Evolutionary conservation across 257 asterid genomes (phyloP), one percentile per base, ranked within the genome.

Genomic region (Lycium ferocissimum): DNA sequence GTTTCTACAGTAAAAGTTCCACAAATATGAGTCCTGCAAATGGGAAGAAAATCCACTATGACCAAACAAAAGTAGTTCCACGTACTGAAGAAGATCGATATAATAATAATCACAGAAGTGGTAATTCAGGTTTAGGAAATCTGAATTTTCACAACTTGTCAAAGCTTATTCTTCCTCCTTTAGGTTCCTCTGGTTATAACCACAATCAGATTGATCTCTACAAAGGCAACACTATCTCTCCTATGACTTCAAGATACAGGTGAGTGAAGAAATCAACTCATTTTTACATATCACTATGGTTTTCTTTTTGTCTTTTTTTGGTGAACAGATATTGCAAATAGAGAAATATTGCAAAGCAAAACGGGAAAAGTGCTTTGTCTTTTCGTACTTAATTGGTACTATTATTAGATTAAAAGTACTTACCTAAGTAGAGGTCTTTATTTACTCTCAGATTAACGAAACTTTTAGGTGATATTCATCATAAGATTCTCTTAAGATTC

Each of bases 201-300:
- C 89, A 65, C 2, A 75, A 75, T 51, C 81, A 75, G 45, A 70
- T 63, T 26, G 33, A 26, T 33, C 71, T 69, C 6, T 59, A 65
- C 12, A 79, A 43, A 38, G 84, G 90, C 26, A 90, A 82, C 71
- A 87, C 92, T 83, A 90, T 96, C 83, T 90, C 91, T 56, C 98
- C 98, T 57, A 91, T 92, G 97, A 92, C 89, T 73, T 88, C 99
- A 5, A 89, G 86, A 88, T 96, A 94, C 92, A 85, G 98, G 99
- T 95, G 1, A 12, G 26, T 63, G 13, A 11, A 58, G 18, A 22
- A 38, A 40, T 1, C 45, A 40, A 40, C 45, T 5, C 45, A 40
- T 5, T 40, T 40, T 40, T 26, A 57, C n/a, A 15, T 70, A 14
- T 3, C 10, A 6, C 9, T 18, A 14, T 35, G 1, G 9, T 9